phyloP scores from a whole-genome alignment of 179 eudicot genomes.

The Silene vulgaris region DNA sequence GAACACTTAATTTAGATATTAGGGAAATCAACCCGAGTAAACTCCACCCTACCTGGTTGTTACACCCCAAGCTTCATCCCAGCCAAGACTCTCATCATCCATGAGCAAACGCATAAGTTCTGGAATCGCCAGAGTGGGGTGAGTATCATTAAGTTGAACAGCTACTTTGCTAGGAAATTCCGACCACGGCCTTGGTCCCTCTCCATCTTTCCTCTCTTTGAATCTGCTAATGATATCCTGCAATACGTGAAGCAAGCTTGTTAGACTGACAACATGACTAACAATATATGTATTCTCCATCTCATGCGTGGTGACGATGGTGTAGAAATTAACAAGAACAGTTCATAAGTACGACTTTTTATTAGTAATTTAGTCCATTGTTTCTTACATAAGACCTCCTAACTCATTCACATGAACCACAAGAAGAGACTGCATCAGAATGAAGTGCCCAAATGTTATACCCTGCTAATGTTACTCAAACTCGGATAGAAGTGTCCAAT shows the following conservation, averaged over 20 bases:
- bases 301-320: neutral
- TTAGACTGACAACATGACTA: neutral
- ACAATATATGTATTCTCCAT: neutral
- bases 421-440: neutral
- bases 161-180: slow-evolving; percentile 93
- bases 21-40: neutral
- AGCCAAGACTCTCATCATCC: slow-evolving; percentile 95
- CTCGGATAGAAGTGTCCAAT: neutral
- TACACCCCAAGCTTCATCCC: slow-evolving; percentile 99
- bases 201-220: slow-evolving; percentile 70
- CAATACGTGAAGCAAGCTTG: slow-evolving; percentile 22
- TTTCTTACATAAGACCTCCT: neutral
- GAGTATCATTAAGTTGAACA: slow-evolving; percentile 96
- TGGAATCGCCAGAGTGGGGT: slow-evolving; percentile 94
- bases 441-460: too few species aligned
- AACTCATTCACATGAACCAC: neutral
- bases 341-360: neutral
- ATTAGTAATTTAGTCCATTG: neutral
- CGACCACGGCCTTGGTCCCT: slow-evolving; percentile 55
- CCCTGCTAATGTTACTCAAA: neutral
- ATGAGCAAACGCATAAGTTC: slow-evolving; percentile 89
- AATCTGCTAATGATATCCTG: slow-evolving; percentile 88
- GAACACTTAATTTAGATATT: neutral
- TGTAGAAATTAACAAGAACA: neutral
- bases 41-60: slow-evolving; percentile 49